Evolutionary conservation across 2,329 filamentous ascomycete genomes (phyloP), one percentile per base, ranked within the genome.

Genomic region (Fusarium kyushuense): DNA sequence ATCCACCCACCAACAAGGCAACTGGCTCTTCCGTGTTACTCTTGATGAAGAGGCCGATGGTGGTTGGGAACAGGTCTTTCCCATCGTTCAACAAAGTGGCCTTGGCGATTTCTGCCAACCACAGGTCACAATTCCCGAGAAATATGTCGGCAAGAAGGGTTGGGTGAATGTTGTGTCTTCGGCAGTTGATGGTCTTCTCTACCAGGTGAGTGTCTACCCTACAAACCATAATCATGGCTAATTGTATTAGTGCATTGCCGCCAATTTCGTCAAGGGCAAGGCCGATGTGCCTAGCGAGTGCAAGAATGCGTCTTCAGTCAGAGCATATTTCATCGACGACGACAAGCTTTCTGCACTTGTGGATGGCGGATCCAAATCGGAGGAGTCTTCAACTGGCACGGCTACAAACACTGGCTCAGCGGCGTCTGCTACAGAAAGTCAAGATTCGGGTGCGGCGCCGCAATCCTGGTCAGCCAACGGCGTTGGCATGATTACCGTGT

Each of bases 11-110:
- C 79, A 84, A 5, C 80, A 86, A 73, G 78, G 80, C 67, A 85
- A 80, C 55, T 89, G 83, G 84, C 80, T 89, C 17, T 85, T 87
- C 79, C 86, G 87, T 64, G 84, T 82, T 65, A 89, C 86, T 14
- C 79, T 83, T 21, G 86, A 87, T 70, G 70, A 78, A 47, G 79
- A 79, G 13, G 83, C 80, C 42, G 72, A 74, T 43, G 77, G 79
- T 21, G 84, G 83, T 73, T 89, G 87, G 87, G 83, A 84, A 27
- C 79, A 87, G 73, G 73, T 88, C 51, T 85, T 82, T 71, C 84
- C 84, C 30, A 83, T 87, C 54, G 78, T 87, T 33, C 74, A 80
- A 70, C 87, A 90, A 76, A 84, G 76, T 55, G 86, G 86, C 17
- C 77, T 84, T 3, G 87, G 87, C 54, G 75, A 78, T 49, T 87